Evolutionary conservation across 805 yeast species (phyloP), one percentile per base, ranked within the genome.

Genomic region (Yamadazyma akitaensis): DNA sequence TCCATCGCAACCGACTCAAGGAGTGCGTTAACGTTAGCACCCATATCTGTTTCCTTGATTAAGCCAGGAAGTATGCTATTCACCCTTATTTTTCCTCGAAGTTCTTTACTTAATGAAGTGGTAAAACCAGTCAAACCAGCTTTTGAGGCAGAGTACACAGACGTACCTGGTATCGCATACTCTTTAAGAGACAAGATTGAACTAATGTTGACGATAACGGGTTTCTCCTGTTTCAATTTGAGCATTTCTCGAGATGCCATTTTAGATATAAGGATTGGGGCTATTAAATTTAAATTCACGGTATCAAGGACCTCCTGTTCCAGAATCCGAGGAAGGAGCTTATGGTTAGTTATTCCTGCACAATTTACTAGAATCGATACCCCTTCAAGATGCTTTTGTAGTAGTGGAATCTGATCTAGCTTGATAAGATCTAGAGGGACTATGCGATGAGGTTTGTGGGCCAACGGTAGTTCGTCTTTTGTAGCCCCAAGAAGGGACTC

Each of bases 61-160:
- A 86, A 64, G 0, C 92, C 92, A 0, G 96, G 94, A 16, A 82
- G 61, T 1, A 89, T 61, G 1, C 84, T 70, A 60, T 86, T 86
- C 37, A 84, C 84, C 33, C 88, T 62, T 2, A 88, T 72, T 9
- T 70, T 70, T 0, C 79, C 63, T 12, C 73, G 75, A 49, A 85
- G 58, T 53, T 88, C 96, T 0, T 61, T 54, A 0, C 91, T 85
- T 30, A 86, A 59, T 0, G 83, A 61, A 38, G 69, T 63, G 0
- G 89, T 77, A 54, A 88, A 80, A 2, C 84, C 84, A 40, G 77
- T 64, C 2, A 88, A 56, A 0, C 89, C 96, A 0, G 84, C 82
- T 58, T 88, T 88, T 44, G 85, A 69, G 0, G 90, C 86, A 0
- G 84, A 67, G 54, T 88, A 88, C 0, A 82, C 82, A 0, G 80